Base-by-base conservation (phyloP, 192 early-diverging fungal genomes). In the Cladochytrium replicatum region DNA sequence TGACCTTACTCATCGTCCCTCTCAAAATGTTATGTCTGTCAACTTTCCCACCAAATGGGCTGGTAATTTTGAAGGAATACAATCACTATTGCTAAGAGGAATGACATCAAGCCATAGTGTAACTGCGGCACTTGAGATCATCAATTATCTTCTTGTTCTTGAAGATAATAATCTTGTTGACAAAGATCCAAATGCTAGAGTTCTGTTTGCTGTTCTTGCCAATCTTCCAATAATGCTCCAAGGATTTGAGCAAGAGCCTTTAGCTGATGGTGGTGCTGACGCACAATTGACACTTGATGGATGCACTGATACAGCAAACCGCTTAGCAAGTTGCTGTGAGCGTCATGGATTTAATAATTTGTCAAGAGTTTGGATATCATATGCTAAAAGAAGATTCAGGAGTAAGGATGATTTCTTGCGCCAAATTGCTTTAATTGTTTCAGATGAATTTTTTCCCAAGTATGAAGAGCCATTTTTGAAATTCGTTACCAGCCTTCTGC, bases 11-110 rank as follows among this genome's bases (percentile, higher is more conserved):
- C 73, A 74, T 43, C 29, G 26, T 8, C 46, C 43, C 7, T 62
- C 64, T 9, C 57, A 65, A 5, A 67, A 71, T 29, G 51, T 64
- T n/a, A 43, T 91, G 19, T 48, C 78, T 7, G 61, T 68, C 9
- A 76, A 64, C 31, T 75, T 86, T 28, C 89, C 88, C 9, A 66
- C 66, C 22, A 80, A 84, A 23, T 92, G 89, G 89, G 67, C 57
- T 15, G 77, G 82, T 23, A 64, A 65, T 43, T 90, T 90, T 57
- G 61, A 63, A 30, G 89, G 89, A 6, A 62, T 92, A 32, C 83
- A 86, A 32, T 77, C 81, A 0, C 55, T 89, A 13, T 49, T 92
- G 15, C 51, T 88, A 41, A 72, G 82, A 46, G 89, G 89, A 3
- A 57, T 92, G 15, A 66, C 63, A 17, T 82, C 73, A 1, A 55